These are phyloP conservation scores for Termitomyces sp. DNA, from an alignment of 768 basidiomycete species.

Conservation along the genomic window DNA sequence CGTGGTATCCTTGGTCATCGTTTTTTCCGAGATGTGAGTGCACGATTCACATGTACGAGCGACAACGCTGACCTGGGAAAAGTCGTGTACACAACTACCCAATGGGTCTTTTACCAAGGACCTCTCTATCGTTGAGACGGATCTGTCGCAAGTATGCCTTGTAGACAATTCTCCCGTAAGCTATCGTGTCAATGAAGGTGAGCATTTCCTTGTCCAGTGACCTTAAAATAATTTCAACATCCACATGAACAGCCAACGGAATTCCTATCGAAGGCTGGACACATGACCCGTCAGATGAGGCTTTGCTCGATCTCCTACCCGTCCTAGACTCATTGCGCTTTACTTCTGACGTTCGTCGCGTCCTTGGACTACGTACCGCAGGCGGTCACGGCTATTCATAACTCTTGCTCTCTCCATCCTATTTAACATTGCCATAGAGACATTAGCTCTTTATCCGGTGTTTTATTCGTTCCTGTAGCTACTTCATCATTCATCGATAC, in stretches of 20 bases:
- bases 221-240: not conserved
- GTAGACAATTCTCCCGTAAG: constrained; percentile 95
- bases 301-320: constrained; percentile 90
- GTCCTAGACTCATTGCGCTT: constrained; percentile 95
- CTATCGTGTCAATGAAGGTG: constrained; percentile 93
- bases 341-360: constrained; percentile 89
- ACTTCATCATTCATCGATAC: constrained; percentile 24
- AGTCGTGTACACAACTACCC: constrained; percentile 90
- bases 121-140: constrained; percentile 78
- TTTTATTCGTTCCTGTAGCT: constrained; percentile 18
- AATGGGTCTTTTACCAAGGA: constrained; percentile 97
- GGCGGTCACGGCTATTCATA: constrained; percentile 29
- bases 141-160: constrained; percentile 90
- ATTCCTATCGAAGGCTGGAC: constrained; percentile 99
- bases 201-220: constrained; percentile 11
- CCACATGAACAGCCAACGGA: constrained; percentile 70
- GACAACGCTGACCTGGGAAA: constrained; percentile 6
- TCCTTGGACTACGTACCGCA: constrained; percentile 64
- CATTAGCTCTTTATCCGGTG: constrained; percentile 17
- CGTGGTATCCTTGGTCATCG: constrained; percentile 85
- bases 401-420: constrained; percentile 10
- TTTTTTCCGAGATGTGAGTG: constrained; percentile 85
- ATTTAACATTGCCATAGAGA: constrained; percentile 15
- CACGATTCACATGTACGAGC: not conserved
- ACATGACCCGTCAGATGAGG: constrained; percentile 94